Evolutionary conservation across 139 green algal species (phyloP).

Genomic region (Medakamo hakoo): DNA sequence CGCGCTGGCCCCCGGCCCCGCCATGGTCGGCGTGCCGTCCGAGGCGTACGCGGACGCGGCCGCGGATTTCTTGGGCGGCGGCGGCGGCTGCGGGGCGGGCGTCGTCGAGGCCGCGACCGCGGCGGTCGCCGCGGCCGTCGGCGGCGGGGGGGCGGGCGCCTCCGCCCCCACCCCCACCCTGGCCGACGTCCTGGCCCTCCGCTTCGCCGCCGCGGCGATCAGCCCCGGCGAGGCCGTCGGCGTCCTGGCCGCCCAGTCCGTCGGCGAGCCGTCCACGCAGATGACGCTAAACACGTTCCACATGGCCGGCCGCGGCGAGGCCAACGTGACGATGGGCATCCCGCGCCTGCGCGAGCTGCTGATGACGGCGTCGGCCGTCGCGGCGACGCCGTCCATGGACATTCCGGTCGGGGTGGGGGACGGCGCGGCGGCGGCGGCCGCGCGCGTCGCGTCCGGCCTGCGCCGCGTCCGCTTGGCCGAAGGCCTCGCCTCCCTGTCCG

Average conservation of each 20-base stretch:
- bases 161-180: not conserved
- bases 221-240: conserved; percentile 81
- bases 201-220: not conserved
- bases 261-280: conserved; percentile 82
- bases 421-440: conserved; percentile 7
- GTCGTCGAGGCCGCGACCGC: not conserved
- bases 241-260: conserved; percentile 80
- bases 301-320: conserved; percentile 63
- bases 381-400: conserved; percentile 83
- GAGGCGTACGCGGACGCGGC: not conserved
- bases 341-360: conserved; percentile 90
- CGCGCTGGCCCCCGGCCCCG: no score
- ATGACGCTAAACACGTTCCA: conserved; percentile 29
- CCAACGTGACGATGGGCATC: conserved; percentile 96
- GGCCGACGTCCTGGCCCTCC: not conserved
- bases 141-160: no score
- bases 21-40: not conserved
- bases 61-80: no score
- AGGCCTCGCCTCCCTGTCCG: conserved; percentile 26
- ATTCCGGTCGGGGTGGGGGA: not conserved
- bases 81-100: no score
- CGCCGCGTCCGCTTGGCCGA: conserved; percentile 69
- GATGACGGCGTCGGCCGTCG: conserved; percentile 75
- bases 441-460: conserved; percentile 51
- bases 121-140: not conserved